These are phyloP conservation scores for Musa balbisiana DNA, from an alignment of 202 grass and related monocot genomes.

Conservation along the genomic window DNA sequence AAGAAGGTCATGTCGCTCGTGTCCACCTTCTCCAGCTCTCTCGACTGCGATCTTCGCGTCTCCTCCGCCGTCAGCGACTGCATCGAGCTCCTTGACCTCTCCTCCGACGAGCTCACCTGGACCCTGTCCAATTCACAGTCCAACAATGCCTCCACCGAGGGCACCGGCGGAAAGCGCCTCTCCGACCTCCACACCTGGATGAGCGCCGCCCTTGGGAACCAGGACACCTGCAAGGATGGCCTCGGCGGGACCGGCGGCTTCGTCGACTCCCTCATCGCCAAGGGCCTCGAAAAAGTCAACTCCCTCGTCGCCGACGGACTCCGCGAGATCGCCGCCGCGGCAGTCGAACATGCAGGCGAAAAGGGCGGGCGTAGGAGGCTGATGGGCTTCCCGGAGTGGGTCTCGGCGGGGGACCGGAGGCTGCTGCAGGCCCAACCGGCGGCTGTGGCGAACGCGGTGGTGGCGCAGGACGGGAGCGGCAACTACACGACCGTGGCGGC, in stretches of 20 bases:
- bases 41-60: background rate
- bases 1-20: background rate
- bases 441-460: background rate
- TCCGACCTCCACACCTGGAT: conserved; percentile 13
- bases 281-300: background rate
- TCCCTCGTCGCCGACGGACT: conserved; percentile 19
- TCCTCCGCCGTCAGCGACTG: conserved; percentile 6
- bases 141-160: background rate
- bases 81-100: background rate
- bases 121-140: background rate
- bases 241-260: background rate
- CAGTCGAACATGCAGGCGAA: background rate
- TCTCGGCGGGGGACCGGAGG: background rate
- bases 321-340: background rate
- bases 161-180: background rate
- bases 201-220: conserved; percentile 19
- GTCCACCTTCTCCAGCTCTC: background rate
- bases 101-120: conserved; percentile 2
- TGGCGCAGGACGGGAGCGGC: conserved; percentile 16
- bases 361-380: background rate
- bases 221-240: conserved; percentile 23
- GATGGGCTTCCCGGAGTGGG: conserved; percentile 14
- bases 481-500: conserved; percentile 19
- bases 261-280: background rate
- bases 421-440: conserved; percentile 5